phyloP scores from a whole-genome alignment of 106 monocot species.

The Acorus calamus region DNA sequence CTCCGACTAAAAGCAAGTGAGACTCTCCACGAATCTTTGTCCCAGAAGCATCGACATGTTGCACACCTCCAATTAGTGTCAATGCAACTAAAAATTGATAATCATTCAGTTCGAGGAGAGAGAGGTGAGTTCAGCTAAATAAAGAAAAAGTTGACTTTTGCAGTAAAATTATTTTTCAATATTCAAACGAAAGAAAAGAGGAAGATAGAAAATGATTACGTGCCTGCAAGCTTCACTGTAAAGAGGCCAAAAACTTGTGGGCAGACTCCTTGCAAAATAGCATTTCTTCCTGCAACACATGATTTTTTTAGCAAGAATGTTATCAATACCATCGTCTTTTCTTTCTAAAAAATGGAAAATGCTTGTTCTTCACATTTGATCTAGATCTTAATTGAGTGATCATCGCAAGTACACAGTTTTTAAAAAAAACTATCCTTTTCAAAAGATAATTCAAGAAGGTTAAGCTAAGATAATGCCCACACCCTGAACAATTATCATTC shows the following conservation, averaged over 20 bases:
- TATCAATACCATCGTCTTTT: no score
- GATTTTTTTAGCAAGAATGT: no score
- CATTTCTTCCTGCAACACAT: slow-evolving; percentile 68
- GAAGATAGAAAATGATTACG: slow-evolving; percentile 7
- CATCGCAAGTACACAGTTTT: not conserved
- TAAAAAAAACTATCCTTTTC: not conserved
- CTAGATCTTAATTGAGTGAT: not conserved
- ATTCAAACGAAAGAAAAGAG: no score
- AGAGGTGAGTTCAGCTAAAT: no score
- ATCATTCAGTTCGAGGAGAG: no score
- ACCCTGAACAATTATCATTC: no score
- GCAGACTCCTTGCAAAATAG: slow-evolving; percentile 84
- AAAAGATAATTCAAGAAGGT: no score
- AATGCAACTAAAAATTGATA: slow-evolving; percentile 57
- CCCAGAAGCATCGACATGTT: slow-evolving; percentile 89
- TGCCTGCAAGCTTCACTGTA: slow-evolving; percentile 96
- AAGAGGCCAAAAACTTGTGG: slow-evolving; percentile 96
- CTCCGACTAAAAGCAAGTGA: slow-evolving; percentile 96
- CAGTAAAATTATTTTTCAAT: not conserved
- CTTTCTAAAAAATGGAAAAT: no score
- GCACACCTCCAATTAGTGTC: slow-evolving; percentile 92
- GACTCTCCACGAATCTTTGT: slow-evolving; percentile 97
- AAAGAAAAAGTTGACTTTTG: no score
- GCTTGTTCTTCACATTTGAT: not conserved
- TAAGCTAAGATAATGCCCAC: no score